Evolutionary conservation across 257 asterid species (phyloP), one percentile per base, ranked within the genome.

Genomic region (Scutellaria baicalensis): DNA sequence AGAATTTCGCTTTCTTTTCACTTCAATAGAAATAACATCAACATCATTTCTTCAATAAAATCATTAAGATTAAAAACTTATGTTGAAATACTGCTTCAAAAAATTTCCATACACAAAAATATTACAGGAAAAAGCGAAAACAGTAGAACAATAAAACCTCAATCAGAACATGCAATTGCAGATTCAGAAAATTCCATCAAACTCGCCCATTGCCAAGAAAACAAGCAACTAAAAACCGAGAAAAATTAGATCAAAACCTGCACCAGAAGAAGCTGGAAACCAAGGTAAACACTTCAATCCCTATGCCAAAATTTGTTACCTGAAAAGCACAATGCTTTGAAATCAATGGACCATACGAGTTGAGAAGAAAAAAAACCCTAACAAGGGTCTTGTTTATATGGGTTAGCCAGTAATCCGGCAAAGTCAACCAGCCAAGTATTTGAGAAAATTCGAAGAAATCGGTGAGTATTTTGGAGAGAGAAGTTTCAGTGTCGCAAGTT

Each of bases 321-420:
- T 78, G 66, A 71, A 63, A 69, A 47, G 36, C 39, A 57, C 9
- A 77, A 52, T 77, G 73, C 9, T 68, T 20, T 42, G 44, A 44
- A 72, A 63, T 56, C 20, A 66, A 59, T 67, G 9, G 68, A 35
- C 42, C 71, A 11, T 0, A 35, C 31, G 60, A 49, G 9, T 33
- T 45, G 10, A 13, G 8, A 9, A 11, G 36, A 45, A 47, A 39
- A 47, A 39, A 70, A 76, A 76, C 72, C 77, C 77, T 63, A 64
- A 60, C 13, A 40, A 54, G 71, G 62, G 65, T 67, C 35, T 18
- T 35, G 14, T 9, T 52, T 9, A 59, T 50, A 49, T 21, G 66
- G 78, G 20, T 44, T 44, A 68, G 38, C 42, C 59, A 18, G 47
- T 20, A 62, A 72, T 71, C 75, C 54, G 61, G 75, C 50, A 68